Base-by-base conservation (phyloP, 345 rosid genomes). In the Mallotus nudiflorus region DNA sequence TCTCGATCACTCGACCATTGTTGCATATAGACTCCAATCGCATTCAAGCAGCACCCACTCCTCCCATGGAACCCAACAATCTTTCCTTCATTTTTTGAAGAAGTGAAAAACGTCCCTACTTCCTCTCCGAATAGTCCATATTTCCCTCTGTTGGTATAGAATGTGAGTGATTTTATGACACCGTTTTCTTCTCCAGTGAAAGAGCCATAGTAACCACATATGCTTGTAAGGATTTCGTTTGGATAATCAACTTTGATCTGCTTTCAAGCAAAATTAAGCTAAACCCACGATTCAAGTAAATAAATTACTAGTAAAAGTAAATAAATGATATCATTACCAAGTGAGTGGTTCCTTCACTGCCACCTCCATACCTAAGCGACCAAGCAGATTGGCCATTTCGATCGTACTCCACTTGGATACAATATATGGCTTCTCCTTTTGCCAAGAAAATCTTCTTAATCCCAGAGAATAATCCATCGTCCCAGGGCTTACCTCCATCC, bases 61-160 rank as follows among this genome's bases (percentile, higher is more conserved):
- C 75, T 66, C 18, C 75, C 79, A 59, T 76, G 68, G 52, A 76
- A 76, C 46, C 79, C 79, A 9, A 77, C 70, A 71, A 72, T 56
- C 53, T 54, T 77, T 28, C 66, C 70, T 57, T 53, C 51, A 6
- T 39, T 44, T 15, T 24, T 62, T 16, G 67, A 9, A 0, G 76
- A 45, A 15, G 52, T 45, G 46, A 77, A 77, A 62, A 60, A 71
- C 0, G 69, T 67, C 22, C 73, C 73, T 1, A 4, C 22, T 48
- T 72, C 80, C 58, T 71, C 72, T 19, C 76, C 76, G 9, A 29
- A 77, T 12, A 76, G 80, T 48, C 80, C 76, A 48, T 77, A 62
- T 71, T 60, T 72, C 10, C 73, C 69, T 16, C 62, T 77, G 15
- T 72, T 77, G n/a, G 69, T 61, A 29, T 59, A 6, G 54, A 77